Evolutionary conservation across 2,329 filamentous ascomycete genomes (phyloP).

Genomic region (Colletotrichum lini): DNA sequence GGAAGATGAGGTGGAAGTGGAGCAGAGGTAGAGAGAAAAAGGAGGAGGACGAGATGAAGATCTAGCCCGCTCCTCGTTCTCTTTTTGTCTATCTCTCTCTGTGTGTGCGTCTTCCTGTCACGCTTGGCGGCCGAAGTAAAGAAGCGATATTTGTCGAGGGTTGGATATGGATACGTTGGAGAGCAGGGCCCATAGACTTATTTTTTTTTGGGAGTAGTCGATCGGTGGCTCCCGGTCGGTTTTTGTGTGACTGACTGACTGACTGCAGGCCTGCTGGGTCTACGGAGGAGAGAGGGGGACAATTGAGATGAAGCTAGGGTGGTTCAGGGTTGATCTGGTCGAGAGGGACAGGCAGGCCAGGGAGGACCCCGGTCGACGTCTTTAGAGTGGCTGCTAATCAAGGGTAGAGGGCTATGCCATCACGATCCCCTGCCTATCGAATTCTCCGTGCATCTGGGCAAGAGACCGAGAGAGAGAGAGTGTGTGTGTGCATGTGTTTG

Average conservation of each 20-base stretch:
- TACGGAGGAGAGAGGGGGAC: constrained; percentile 52
- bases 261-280: constrained; percentile 33
- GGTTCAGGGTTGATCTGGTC: constrained; percentile 54
- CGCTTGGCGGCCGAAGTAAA: constrained; percentile 36
- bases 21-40: constrained; percentile 31
- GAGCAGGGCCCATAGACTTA: constrained; percentile 47
- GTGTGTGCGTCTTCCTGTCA: constrained; percentile 23
- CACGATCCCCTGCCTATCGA: constrained; percentile 49
- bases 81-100: constrained; percentile 20
- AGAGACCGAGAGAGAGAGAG: constrained; percentile 28
- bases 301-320: constrained; percentile 62
- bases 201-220: constrained; percentile 49
- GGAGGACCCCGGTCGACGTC: constrained; percentile 53
- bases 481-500: constrained; percentile 41
- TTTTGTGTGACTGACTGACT: constrained; percentile 65
- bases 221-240: constrained; percentile 60
- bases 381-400: constrained; percentile 57
- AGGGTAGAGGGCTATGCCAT: constrained; percentile 53
- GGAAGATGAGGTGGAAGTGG: constrained; percentile 36
- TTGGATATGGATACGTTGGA: constrained; percentile 43
- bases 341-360: constrained; percentile 53
- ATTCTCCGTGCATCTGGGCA: constrained; percentile 55
- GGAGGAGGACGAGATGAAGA: constrained; percentile 41
- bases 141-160: constrained; percentile 44
- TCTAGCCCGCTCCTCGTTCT: constrained; percentile 28